phyloP scores from a whole-genome alignment of 2,329 filamentous ascomycete genomes.

The Lecanicillium sp. region DNA sequence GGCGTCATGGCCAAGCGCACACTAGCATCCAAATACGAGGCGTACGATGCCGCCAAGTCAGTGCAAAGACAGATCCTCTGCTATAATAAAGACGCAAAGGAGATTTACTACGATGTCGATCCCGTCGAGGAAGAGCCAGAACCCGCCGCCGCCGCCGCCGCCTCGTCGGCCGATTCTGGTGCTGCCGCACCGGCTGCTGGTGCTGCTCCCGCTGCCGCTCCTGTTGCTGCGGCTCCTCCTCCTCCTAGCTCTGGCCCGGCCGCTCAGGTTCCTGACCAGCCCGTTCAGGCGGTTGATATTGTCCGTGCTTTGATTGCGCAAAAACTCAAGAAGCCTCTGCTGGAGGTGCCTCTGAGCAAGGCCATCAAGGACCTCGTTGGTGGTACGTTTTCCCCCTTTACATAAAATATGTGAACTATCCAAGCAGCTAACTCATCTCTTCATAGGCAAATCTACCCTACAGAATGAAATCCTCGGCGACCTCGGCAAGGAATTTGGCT shows the following conservation, averaged over 20 bases:
- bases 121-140: conserved; percentile 86
- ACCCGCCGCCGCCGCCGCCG: conserved; percentile 40
- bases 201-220: conserved; percentile 45
- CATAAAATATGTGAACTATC: neutral
- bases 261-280: conserved; percentile 75
- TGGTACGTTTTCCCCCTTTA: conserved; percentile 53
- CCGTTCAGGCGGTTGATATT: conserved; percentile 83
- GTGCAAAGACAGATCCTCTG: conserved; percentile 96
- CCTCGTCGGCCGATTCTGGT: conserved; percentile 38
- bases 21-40: conserved; percentile 93
- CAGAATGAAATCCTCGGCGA: conserved; percentile 99
- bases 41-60: conserved; percentile 93
- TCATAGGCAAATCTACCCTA: conserved; percentile 85
- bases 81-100: conserved; percentile 98
- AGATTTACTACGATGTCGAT: conserved; percentile 99
- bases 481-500: conserved; percentile 95
- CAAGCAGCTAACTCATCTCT: conserved; percentile 1
- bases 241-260: conserved; percentile 76
- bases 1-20: conserved; percentile 97
- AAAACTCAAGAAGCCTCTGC: conserved; percentile 90
- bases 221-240: conserved; percentile 48
- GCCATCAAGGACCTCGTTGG: conserved; percentile 98
- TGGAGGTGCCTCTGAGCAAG: conserved; percentile 87
- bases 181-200: conserved; percentile 45
- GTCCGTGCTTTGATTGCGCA: conserved; percentile 85